Conservation (phyloP, 1,139 yeast genomes). For the Geotrichum australiense region DNA sequence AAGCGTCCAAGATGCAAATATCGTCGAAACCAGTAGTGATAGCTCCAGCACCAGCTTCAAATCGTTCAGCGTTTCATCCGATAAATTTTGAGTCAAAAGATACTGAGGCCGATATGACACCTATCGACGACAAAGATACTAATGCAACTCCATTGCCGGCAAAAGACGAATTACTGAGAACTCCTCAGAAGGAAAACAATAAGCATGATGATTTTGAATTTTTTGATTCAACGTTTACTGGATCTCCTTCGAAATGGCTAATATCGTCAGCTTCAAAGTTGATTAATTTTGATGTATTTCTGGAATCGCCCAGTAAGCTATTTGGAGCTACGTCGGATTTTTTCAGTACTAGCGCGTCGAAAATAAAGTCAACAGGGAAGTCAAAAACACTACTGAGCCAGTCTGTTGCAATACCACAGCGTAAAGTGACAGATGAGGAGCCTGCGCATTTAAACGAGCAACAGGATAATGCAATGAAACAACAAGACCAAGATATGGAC, state of each 20-base stretch:
- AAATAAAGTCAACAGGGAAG: neutral
- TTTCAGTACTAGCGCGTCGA: neutral
- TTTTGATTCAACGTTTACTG: slow-evolving; percentile 12
- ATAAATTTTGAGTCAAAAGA: slow-evolving; percentile 5
- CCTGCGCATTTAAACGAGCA: too few species aligned
- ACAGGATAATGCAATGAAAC: too few species aligned
- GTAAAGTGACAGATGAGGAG: too few species aligned
- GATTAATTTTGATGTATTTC: slow-evolving; percentile 4
- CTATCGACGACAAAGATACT: slow-evolving; percentile 10
- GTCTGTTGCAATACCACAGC: slow-evolving; percentile 4
- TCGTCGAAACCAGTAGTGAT: slow-evolving; percentile 9
- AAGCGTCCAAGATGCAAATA: slow-evolving; percentile 2
- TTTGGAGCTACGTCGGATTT: slow-evolving; percentile 3
- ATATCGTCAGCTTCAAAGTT: slow-evolving; percentile 9
- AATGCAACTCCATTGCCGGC: neutral
- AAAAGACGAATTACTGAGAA: neutral
- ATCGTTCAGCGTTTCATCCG: slow-evolving; percentile 5
- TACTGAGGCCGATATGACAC: neutral
- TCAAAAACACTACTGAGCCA: slow-evolving; percentile 4
- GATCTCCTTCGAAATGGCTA: slow-evolving; percentile 16
- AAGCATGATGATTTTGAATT: slow-evolving; percentile 13
- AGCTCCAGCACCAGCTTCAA: slow-evolving; percentile 12
- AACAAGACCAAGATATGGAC: too few species aligned
- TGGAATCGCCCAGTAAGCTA: slow-evolving; percentile 13
- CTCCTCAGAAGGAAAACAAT: slow-evolving; percentile 2